These are phyloP conservation scores for Hemileccinum impolitum DNA, from an alignment of 768 basidiomycete genomes.

Conservation along the genomic window DNA sequence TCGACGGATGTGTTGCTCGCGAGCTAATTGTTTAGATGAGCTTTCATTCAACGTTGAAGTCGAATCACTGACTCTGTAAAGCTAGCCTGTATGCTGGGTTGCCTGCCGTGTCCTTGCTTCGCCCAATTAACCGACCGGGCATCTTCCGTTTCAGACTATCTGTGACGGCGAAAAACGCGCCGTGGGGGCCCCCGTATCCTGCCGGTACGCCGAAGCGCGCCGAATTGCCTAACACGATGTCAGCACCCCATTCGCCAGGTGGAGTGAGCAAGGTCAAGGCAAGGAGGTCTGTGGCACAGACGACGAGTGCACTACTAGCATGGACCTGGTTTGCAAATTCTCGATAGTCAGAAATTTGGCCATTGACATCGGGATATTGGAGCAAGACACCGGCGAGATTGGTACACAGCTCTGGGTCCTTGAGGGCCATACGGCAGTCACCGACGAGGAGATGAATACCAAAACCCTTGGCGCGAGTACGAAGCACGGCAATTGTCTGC, in stretches of 20 bases:
- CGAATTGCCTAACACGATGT: slow-evolving; percentile 92
- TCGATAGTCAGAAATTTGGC: slow-evolving; percentile 71
- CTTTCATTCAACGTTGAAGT: slow-evolving; percentile 1
- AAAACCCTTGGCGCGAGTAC: slow-evolving; percentile 90
- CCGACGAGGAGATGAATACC: slow-evolving; percentile 79
- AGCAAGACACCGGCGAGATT: slow-evolving; percentile 85
- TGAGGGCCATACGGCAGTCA: slow-evolving; percentile 48
- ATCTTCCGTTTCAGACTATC: slow-evolving; percentile 94
- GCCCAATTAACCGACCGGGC: slow-evolving; percentile 95
- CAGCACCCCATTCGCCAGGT: slow-evolving; percentile 98
- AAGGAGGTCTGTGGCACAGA: slow-evolving; percentile 88
- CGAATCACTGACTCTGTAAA: slow-evolving; percentile 73
- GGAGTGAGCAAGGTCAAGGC: slow-evolving; percentile 91
- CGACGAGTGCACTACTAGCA: slow-evolving; percentile 70
- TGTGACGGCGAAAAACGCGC: slow-evolving; percentile 93
- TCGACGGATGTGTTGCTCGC: slow-evolving; percentile 95
- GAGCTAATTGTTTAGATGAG: slow-evolving; percentile 48
- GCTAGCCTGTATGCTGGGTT: slow-evolving; percentile 89
- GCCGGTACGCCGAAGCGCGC: slow-evolving; percentile 95
- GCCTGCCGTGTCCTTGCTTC: slow-evolving; percentile 81
- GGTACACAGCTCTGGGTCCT: slow-evolving; percentile 49
- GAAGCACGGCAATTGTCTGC: slow-evolving; percentile 87
- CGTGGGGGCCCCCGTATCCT: slow-evolving; percentile 98
- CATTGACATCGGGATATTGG: slow-evolving; percentile 93
- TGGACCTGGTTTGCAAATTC: slow-evolving; percentile 67